Evolutionary conservation across 2,329 filamentous ascomycete genomes (phyloP).

Genomic region (Aspergillus pseudoglaucus): DNA sequence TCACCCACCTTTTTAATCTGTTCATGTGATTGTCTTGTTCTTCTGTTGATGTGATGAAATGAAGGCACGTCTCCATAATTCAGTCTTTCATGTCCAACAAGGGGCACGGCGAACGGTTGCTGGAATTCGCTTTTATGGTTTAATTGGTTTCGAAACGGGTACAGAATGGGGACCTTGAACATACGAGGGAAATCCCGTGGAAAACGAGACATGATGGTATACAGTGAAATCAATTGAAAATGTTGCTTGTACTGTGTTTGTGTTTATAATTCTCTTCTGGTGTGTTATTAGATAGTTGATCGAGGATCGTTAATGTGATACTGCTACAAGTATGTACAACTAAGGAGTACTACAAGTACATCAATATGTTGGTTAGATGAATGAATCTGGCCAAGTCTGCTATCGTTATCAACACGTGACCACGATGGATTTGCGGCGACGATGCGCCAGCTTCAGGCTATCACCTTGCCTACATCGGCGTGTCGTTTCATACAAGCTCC

Average conservation of each 20-base stretch:
- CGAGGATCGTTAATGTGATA: background rate
- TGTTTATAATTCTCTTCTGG: background rate
- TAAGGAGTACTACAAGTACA: too few species aligned
- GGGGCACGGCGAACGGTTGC: slow-evolving; percentile 16
- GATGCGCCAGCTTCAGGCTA: too few species aligned
- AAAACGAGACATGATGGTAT: slow-evolving; percentile 10
- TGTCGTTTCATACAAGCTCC: too few species aligned
- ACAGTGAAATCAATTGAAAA: background rate
- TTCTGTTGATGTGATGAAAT: slow-evolving; percentile 16
- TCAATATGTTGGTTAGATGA: too few species aligned
- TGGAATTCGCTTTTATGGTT: slow-evolving; percentile 7
- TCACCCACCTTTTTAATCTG: slow-evolving; percentile 6
- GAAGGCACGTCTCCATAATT: slow-evolving; percentile 17
- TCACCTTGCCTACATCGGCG: too few species aligned
- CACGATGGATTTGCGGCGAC: background rate
- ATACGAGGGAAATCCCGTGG: slow-evolving; percentile 15
- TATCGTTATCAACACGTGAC: background rate
- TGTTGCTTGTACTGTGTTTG: background rate
- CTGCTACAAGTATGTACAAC: too few species aligned
- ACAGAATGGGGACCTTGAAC: slow-evolving; percentile 12
- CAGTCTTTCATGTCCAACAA: slow-evolving; percentile 16
- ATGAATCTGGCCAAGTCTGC: background rate
- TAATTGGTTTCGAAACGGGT: background rate
- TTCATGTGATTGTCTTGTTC: slow-evolving; percentile 15
- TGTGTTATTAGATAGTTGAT: background rate